Evolutionary conservation across 1,284 basidiomycete genomes (phyloP), one percentile per base, ranked within the genome.

Genomic region (Tremellales sp.): DNA sequence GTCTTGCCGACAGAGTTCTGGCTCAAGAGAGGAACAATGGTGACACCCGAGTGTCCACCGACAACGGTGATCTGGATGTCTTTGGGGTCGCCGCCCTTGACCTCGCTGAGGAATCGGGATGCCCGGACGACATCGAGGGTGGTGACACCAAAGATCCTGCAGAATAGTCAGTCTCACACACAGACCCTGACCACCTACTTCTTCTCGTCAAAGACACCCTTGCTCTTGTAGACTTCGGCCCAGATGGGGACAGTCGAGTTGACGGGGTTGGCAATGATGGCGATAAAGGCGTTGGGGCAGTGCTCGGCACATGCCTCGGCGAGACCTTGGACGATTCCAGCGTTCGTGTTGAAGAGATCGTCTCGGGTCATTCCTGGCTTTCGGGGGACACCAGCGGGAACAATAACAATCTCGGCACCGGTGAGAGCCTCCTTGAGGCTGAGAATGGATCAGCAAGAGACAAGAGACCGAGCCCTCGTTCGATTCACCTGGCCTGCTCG

Each of bases 41-140:
- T 97, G 51, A 91, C 84, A 65, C 93, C 93, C 55, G 88, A 91
- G 81, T 97, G 93, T 46, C 94, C 94, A 63, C 95, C 94, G 47
- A 97, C 83, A 54, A 97, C 94, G 51, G 81, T 78, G n/a, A n/a
- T n/a, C n/a, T n/a, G n/a, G n/a, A n/a, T n/a, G 72, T 98, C 56
- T 97, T 97, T 69, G 95, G 94, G 80, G 91, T 97, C 43, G 97
- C 95, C 51, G 97, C 95, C 29, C 82, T 99, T 54, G 94, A 99
- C 73, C 92, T 97, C 55, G 90, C 97, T 63, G 92, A 95, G 65
- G 84, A 95, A 25, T 92, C 91, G 14, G 93, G 91, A 47, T 98
- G 98, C 74, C 84, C 95, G 43, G 79, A 91, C 25, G 88, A 92
- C 72, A 79, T 86, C 57, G 74, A 84, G 82, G 42, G 79, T 84